phyloP scores from a whole-genome alignment of 257 asterid species.

The Handroanthus guayacan region DNA sequence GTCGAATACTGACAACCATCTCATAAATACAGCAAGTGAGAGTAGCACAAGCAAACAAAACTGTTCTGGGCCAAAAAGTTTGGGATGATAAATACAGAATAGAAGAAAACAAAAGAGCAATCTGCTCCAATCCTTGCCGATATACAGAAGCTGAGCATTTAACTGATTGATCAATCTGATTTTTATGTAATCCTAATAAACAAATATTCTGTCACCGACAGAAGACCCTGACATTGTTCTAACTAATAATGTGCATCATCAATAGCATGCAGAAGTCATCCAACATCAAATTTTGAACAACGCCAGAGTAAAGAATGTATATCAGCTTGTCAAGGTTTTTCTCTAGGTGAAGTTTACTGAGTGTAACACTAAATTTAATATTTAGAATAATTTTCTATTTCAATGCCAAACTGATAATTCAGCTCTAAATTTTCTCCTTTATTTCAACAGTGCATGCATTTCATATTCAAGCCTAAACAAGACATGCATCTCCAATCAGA shows the following conservation, averaged over 20 bases:
- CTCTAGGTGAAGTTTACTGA: neutral
- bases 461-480: neutral
- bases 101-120: conserved; percentile 52
- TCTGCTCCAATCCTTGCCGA: conserved; percentile 36
- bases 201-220: neutral
- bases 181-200: neutral
- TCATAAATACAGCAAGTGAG: conserved; percentile 39
- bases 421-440: neutral
- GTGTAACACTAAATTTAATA: neutral
- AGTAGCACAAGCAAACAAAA: conserved; percentile 49
- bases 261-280: conserved; percentile 3
- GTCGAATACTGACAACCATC: conserved; percentile 16
- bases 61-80: conserved; percentile 50
- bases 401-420: conserved; percentile 16
- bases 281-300: neutral
- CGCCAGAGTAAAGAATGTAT: neutral
- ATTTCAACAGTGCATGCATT: neutral
- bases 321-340: neutral
- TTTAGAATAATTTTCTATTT: neutral
- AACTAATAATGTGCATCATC: neutral
- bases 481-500: conserved; percentile 20
- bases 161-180: neutral
- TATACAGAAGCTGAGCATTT: conserved; percentile 43
- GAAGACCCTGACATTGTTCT: neutral
- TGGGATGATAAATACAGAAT: conserved; percentile 48